Conservation (phyloP, 2,329 filamentous ascomycete genomes). For the Xylaria multiplex region DNA sequence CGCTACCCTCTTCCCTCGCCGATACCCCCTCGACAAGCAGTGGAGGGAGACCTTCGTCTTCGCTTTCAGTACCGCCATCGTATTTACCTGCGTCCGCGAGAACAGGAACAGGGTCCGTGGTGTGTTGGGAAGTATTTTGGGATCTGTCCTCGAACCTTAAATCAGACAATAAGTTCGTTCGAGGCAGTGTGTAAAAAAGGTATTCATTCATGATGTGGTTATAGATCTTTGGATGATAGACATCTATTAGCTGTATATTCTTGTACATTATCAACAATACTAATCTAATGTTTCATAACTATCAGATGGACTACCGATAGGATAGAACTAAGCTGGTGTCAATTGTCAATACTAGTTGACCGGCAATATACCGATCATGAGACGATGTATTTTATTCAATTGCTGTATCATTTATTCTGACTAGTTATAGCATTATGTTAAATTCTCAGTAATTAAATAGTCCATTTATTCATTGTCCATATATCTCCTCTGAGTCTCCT, state of each 20-base stretch:
- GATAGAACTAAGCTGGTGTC: no score
- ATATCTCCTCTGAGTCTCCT: neutral
- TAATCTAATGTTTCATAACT: conserved; percentile 10
- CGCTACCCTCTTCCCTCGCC: conserved; percentile 77
- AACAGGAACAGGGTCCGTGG: conserved; percentile 72
- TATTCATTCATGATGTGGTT: neutral
- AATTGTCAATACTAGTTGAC: no score
- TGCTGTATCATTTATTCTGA: neutral
- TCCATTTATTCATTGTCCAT: neutral
- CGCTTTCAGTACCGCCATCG: conserved; percentile 72
- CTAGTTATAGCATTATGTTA: no score
- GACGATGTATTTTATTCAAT: neutral
- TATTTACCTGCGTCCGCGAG: conserved; percentile 74
- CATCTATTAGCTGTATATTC: neutral
- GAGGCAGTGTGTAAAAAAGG: neutral
- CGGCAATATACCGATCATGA: neutral
- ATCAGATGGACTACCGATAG: no score
- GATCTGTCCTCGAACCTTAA: conserved; percentile 56
- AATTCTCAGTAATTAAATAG: no score
- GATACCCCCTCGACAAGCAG: conserved; percentile 70
- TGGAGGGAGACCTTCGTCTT: conserved; percentile 75
- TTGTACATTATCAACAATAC: conserved; percentile 10
- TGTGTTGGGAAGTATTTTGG: conserved; percentile 71
- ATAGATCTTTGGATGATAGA: neutral
- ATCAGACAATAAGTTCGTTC: neutral